Base-by-base conservation (phyloP, 331 rosid species). In the Quercus phellos region DNA sequence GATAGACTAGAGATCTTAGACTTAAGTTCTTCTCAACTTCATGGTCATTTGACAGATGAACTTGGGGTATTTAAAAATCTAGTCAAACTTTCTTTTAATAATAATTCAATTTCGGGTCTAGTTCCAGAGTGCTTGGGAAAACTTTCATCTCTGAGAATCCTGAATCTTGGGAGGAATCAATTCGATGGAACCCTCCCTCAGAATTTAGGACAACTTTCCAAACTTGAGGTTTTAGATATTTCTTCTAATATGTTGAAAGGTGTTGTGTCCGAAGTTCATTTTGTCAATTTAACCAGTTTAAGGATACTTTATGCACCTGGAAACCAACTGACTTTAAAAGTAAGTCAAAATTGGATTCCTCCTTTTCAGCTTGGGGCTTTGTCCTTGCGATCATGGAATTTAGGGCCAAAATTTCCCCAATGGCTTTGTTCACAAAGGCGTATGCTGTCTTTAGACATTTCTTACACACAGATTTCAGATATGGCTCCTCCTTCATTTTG, bases 241-340 rank as follows among this genome's bases (percentile, higher is more conserved):
- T 8, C 2, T 0, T 3, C 6, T 0, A 80, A 79, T 73, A 14
- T 0, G 1, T 74, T 86, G 5, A 42, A 83, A 51, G 81, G 85
- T 7, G 0, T n/a, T 22, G 38, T 85, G 0, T 38, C 14, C 0
- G 75, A 90, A 13, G 32, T 19, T 24, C 75, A 82, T 79, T 78
- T 87, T 70, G 19, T 68, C 0, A 76, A 78, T 63, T 81, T 85
- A 5, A 18, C 82, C 0, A 12, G 14, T 0, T 26, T 87, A 16
- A 0, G 0, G 0, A 0, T 0, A 0, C 6, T 85, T 4, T 0
- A 0, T 5, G 50, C 17, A 4, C 1, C 14, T 2, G 1, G 68
- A 0, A 86, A 75, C 58, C n/a, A 60, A 2, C 14, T 80, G 18
- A 61, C 38, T 11, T 75, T 81, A 5, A 54, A 73, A 1, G 74